Evolutionary conservation across 2,329 filamentous ascomycete genomes (phyloP).

Genomic region (Mollisia scopiformis): DNA sequence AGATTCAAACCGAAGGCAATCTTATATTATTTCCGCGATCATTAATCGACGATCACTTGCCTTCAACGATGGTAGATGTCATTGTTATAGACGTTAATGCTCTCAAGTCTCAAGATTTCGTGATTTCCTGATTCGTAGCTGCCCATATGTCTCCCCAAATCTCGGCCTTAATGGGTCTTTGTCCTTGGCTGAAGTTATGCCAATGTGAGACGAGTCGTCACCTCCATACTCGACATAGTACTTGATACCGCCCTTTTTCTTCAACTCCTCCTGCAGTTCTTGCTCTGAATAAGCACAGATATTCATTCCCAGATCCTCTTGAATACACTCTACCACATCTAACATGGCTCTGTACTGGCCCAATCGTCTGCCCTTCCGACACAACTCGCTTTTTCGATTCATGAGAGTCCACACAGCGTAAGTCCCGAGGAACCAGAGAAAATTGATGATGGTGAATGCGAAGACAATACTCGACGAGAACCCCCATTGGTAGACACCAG

Average conservation of each 20-base stretch:
- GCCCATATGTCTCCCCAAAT: background rate
- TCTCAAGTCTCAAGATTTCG: too few relatives aligned
- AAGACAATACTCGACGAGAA: background rate
- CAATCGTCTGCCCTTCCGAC: background rate
- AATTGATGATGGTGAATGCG: background rate
- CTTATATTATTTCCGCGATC: too few relatives aligned
- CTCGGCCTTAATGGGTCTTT: background rate
- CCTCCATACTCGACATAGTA: slow-evolving; percentile 1
- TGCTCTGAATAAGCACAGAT: slow-evolving; percentile 4
- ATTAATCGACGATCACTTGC: too few relatives aligned
- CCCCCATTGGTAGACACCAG: slow-evolving; percentile 4
- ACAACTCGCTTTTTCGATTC: background rate
- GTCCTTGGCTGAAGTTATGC: background rate
- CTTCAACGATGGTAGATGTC: too few relatives aligned
- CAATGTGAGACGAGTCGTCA: background rate
- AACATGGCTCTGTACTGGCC: slow-evolving; percentile 7
- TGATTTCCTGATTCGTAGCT: background rate
- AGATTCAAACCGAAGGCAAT: too few relatives aligned
- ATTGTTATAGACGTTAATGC: too few relatives aligned
- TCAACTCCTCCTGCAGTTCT: slow-evolving; percentile 2
- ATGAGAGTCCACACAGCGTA: background rate
- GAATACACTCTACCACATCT: slow-evolving; percentile 3
- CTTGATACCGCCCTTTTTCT: background rate
- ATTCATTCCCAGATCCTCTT: background rate
- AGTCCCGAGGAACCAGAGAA: background rate